Conservation (phyloP, 352 stramenopile genomes). For the Phytophthora tentaculata region DNA sequence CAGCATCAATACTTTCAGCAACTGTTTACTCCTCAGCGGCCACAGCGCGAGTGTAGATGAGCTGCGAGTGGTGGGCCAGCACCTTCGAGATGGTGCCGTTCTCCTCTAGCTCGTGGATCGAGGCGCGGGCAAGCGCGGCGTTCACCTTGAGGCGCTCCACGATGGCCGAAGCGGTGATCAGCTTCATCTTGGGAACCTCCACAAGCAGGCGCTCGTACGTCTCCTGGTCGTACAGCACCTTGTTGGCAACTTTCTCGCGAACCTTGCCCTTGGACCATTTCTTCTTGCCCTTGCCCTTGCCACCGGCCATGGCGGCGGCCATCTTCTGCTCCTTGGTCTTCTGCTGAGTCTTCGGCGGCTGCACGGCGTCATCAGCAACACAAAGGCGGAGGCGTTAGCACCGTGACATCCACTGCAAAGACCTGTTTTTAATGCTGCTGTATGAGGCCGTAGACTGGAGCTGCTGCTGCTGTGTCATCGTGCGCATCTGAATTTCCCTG, state of each 20-base stretch:
- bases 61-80: slow-evolving; percentile 95
- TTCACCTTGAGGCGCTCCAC: slow-evolving; percentile 99
- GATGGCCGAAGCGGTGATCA: slow-evolving; percentile 98
- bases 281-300: slow-evolving; percentile 99
- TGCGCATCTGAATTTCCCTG: slow-evolving; percentile 4
- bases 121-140: slow-evolving; percentile 96
- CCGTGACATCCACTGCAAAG: background rate
- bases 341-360: slow-evolving; percentile 99
- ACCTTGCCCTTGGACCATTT: slow-evolving; percentile 99
- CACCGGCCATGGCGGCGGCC: slow-evolving; percentile 98
- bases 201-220: slow-evolving; percentile 97
- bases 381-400: slow-evolving; percentile 25
- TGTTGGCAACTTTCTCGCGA: slow-evolving; percentile 99
- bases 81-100: slow-evolving; percentile 97
- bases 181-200: slow-evolving; percentile 99
- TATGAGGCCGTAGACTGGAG: background rate
- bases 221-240: slow-evolving; percentile 99
- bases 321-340: slow-evolving; percentile 99
- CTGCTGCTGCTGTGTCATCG: slow-evolving; percentile 21
- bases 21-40: slow-evolving; percentile 78
- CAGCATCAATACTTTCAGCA: slow-evolving; percentile 25
- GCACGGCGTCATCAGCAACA: slow-evolving; percentile 28
- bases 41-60: slow-evolving; percentile 98
- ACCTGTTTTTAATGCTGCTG: slow-evolving; percentile 8
- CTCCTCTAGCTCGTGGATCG: slow-evolving; percentile 96